These are phyloP conservation scores for Scedosporium dehoogii DNA, from an alignment of 2,329 filamentous ascomycete species.

Conservation along the genomic window DNA sequence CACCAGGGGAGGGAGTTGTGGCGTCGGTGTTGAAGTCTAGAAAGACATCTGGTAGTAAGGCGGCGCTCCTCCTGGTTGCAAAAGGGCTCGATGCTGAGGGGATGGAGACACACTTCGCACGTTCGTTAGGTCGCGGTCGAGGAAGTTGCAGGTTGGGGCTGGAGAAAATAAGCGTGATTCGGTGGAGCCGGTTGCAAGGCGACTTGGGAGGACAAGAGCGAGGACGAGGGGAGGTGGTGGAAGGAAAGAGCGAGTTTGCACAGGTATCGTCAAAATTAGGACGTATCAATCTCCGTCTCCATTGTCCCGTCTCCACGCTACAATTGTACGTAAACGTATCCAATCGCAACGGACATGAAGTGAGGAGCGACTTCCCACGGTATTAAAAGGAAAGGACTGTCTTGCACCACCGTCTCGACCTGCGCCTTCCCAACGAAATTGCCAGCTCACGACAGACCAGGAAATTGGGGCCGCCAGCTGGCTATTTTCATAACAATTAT, in stretches of 20 bases:
- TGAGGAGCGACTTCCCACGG: not conserved
- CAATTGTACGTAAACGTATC: not conserved
- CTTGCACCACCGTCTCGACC: too few relatives aligned
- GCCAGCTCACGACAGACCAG: not conserved
- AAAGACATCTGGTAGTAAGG: slow-evolving; percentile 3
- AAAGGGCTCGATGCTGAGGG: not conserved
- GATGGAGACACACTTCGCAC: not conserved
- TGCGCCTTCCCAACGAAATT: not conserved
- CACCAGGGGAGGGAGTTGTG: slow-evolving; percentile 7
- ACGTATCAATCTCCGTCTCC: not conserved
- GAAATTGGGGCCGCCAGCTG: not conserved
- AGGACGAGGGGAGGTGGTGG: not conserved
- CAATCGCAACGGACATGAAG: not conserved
- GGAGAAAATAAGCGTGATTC: not conserved
- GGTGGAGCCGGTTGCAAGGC: not conserved
- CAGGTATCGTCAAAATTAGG: not conserved
- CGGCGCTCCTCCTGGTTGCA: not conserved
- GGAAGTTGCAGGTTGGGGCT: slow-evolving; percentile 2
- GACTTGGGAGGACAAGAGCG: not conserved
- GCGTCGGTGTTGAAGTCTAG: not conserved
- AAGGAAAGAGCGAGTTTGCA: not conserved
- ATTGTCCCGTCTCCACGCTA: not conserved
- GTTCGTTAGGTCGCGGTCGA: not conserved
- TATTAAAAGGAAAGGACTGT: too few relatives aligned
- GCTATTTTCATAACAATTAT: not conserved